Base-by-base conservation (phyloP, 208 protist species). In the Balamuthia mandrillaris region DNA sequence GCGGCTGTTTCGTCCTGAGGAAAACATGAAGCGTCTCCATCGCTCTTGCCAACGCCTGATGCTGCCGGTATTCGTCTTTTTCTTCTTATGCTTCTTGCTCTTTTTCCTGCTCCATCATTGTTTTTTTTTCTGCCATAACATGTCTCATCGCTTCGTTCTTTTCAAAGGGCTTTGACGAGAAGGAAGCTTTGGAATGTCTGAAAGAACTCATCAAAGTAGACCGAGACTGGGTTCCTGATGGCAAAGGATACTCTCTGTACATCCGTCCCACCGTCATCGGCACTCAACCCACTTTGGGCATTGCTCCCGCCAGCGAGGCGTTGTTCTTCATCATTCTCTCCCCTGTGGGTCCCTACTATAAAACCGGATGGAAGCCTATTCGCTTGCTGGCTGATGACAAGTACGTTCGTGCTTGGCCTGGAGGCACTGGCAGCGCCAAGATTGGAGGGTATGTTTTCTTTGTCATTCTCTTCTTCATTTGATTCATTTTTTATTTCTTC, bases 341-440 rank as follows among this genome's bases (percentile, higher is more conserved):
- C 33, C 98, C 98, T 42, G 96, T 98, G n/a, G 98, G 97, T 6
- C 96, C 97, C 49, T 99, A 99, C 88, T 99, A 98, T 88, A 87
- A 91, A 41, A 89, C 65, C n/a, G 94, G 94, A 14, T 97, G 98
- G 82, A 96, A 93, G 18, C 93, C 96, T 3, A 94, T 99, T 27
- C 92, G 86, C 37, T 88, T 99, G 16, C 88, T 95, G 3, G 97
- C 97, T 47, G 96, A 97, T 81, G 82, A 91, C 51, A 61, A 92
- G 56, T 94, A 93, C 60, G 90, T 94, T 29, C 95, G 97, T 66
- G 97, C 98, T 29, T 98, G 96, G 96, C 94, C 95, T 33, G 98
- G 97, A 39, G 97, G 98, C 75, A 96, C 94, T 39, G 98, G 97
- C 24, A 70, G 88, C 58, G 86, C 45, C 56, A 99, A 99, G 88